phyloP scores from a whole-genome alignment of 192 early-diverging fungal species.

The Linderina pennispora region DNA sequence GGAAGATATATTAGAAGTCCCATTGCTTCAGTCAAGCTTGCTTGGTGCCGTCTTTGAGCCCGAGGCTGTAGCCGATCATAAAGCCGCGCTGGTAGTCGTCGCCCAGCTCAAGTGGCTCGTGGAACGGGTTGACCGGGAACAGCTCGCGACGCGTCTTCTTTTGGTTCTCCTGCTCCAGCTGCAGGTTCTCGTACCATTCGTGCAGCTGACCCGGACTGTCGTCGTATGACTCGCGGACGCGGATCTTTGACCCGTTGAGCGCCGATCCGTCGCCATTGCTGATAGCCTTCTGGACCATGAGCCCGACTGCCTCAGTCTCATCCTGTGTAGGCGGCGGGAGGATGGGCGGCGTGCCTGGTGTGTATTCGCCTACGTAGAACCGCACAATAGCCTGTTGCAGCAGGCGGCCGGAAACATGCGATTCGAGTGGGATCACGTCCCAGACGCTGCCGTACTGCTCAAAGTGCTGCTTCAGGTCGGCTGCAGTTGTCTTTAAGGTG shows the following conservation, averaged over 20 bases:
- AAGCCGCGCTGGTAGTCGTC: slow-evolving; percentile 42
- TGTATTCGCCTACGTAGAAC: slow-evolving; percentile 29
- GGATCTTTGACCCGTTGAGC: slow-evolving; percentile 19
- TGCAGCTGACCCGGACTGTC: slow-evolving; percentile 27
- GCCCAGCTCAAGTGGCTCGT: slow-evolving; percentile 1
- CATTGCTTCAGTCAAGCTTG: no score
- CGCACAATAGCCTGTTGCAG: slow-evolving; percentile 22
- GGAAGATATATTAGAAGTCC: no score
- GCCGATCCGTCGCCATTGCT: slow-evolving; percentile 8
- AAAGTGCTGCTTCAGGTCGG: slow-evolving; percentile 15
- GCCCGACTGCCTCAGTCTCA: slow-evolving; percentile 10
- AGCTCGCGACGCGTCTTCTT: background rate
- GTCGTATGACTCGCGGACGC: slow-evolving; percentile 3
- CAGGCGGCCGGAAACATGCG: slow-evolving; percentile 5
- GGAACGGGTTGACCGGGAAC: slow-evolving; percentile 34
- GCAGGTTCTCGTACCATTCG: slow-evolving; percentile 27
- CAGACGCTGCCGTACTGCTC: slow-evolving; percentile 34
- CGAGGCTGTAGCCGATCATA: slow-evolving; percentile 28
- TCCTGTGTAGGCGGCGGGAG: slow-evolving; percentile 20
- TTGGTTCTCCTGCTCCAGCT: background rate
- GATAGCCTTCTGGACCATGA: slow-evolving; percentile 6
- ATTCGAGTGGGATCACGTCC: slow-evolving; percentile 26
- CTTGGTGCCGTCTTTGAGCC: slow-evolving; percentile 33
- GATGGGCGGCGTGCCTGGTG: slow-evolving; percentile 8
- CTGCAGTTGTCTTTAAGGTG: slow-evolving; percentile 14